Conservation (phyloP, 176 grass and related monocot genomes). For the Bothriochloa decipiens region DNA sequence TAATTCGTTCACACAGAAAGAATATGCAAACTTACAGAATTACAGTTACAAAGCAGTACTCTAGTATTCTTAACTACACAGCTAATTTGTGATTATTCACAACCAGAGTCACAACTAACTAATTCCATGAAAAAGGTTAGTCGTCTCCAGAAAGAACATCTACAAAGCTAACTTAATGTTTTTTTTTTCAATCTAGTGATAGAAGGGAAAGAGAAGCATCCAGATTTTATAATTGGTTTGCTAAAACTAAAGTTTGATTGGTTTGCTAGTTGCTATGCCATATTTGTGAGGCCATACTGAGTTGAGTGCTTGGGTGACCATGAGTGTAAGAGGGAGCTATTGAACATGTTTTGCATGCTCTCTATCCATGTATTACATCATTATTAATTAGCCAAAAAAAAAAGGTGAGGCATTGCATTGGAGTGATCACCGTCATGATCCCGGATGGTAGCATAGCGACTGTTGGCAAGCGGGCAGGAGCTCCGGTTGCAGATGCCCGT, state of each 20-base stretch:
- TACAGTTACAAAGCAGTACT: not conserved
- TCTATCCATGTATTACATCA: not conserved
- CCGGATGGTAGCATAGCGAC: constrained; percentile 87
- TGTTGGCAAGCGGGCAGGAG: constrained; percentile 97
- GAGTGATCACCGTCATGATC: constrained; percentile 70
- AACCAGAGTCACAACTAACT: not conserved
- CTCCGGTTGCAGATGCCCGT: constrained; percentile 96
- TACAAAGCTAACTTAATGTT: not conserved
- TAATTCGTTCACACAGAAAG: not conserved
- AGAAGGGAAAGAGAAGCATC: not conserved
- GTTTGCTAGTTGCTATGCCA: not conserved
- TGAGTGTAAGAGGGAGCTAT: not conserved
- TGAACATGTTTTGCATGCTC: not conserved
- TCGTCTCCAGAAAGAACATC: not conserved
- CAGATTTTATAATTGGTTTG: not conserved
- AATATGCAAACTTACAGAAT: not conserved
- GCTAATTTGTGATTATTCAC: not conserved
- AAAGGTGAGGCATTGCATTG: not conserved
- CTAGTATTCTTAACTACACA: constrained; percentile 5
- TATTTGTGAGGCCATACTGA: not conserved
- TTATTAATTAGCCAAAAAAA: not conserved
- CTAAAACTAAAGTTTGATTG: not conserved
- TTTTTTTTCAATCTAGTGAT: not conserved
- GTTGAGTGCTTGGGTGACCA: not conserved
- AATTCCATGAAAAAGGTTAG: not conserved